A percentile compares a stretch with the other conserved stretches of the same genome.
phyloP scores from a whole-genome alignment of 2,329 filamentous ascomycete genomes.

The Coleophoma cylindrospora region DNA sequence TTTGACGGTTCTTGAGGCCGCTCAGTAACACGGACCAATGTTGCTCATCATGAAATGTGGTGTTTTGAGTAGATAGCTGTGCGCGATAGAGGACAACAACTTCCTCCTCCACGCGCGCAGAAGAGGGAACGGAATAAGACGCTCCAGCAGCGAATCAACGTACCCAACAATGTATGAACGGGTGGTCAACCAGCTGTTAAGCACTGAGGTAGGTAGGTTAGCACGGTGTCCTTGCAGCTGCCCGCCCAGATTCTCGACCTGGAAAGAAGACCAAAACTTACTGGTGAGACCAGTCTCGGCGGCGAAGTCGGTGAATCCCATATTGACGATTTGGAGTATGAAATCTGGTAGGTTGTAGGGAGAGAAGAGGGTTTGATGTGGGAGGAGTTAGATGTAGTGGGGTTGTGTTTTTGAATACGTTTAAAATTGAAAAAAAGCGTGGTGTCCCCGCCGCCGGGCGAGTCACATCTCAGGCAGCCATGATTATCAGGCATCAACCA shows the following conservation, averaged over 20 bases:
- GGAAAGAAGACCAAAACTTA: slow-evolving; percentile 28
- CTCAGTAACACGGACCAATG: slow-evolving; percentile 96
- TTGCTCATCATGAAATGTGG: slow-evolving; percentile 66
- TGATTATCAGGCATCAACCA: too few relatives aligned
- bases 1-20: slow-evolving; percentile 85
- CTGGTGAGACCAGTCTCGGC: slow-evolving; percentile 58
- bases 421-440: too few relatives aligned
- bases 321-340: slow-evolving; percentile 26
- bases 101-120: slow-evolving; percentile 3
- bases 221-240: slow-evolving; percentile 9
- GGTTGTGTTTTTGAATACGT: not conserved
- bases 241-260: not conserved
- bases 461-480: too few relatives aligned
- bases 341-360: slow-evolving; percentile 1
- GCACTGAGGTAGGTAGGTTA: slow-evolving; percentile 44
- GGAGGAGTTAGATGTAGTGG: slow-evolving; percentile 4
- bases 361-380: not conserved
- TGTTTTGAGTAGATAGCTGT: slow-evolving; percentile 11
- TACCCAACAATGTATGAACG: slow-evolving; percentile 82
- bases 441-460: too few relatives aligned
- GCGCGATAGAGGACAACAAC: slow-evolving; percentile 6
- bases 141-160: slow-evolving; percentile 32
- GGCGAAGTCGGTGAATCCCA: slow-evolving; percentile 67
- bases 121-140: slow-evolving; percentile 15
- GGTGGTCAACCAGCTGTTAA: slow-evolving; percentile 69